Conservation (phyloP, 208 protist species). For the Acanthamoeba triangularis region DNA sequence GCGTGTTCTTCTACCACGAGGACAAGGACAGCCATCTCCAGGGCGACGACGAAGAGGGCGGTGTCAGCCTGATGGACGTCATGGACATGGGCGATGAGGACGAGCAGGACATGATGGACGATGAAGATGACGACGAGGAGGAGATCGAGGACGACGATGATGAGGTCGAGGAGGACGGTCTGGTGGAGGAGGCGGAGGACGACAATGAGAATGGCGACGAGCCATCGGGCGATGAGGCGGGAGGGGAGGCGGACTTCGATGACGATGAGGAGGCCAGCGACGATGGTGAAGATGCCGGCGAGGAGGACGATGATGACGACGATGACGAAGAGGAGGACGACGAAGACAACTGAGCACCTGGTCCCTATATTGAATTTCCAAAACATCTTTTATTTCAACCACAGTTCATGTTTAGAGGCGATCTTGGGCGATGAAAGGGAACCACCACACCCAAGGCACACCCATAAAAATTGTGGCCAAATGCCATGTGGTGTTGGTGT, state of each 20-base stretch:
- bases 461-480: too few relatives aligned
- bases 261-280: not conserved
- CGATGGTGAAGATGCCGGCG: not conserved
- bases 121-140: constrained; percentile 61
- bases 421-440: too few relatives aligned
- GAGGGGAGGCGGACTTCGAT: not conserved
- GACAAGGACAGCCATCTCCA: not conserved
- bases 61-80: not conserved
- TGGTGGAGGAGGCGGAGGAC: not conserved
- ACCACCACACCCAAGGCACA: too few relatives aligned
- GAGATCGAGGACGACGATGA: constrained; percentile 37
- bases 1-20: not conserved
- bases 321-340: not conserved
- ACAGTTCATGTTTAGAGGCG: too few relatives aligned
- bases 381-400: too few relatives aligned
- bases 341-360: not conserved
- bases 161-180: not conserved
- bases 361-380: too few relatives aligned
- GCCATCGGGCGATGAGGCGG: not conserved
- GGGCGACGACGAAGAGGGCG: not conserved
- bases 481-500: too few relatives aligned
- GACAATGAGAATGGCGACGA: not conserved
- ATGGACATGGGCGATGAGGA: constrained; percentile 53
- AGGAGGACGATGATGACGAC: not conserved
- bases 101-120: not conserved